phyloP scores from a whole-genome alignment of 768 basidiomycete species.

The Amanita brunnescens region DNA sequence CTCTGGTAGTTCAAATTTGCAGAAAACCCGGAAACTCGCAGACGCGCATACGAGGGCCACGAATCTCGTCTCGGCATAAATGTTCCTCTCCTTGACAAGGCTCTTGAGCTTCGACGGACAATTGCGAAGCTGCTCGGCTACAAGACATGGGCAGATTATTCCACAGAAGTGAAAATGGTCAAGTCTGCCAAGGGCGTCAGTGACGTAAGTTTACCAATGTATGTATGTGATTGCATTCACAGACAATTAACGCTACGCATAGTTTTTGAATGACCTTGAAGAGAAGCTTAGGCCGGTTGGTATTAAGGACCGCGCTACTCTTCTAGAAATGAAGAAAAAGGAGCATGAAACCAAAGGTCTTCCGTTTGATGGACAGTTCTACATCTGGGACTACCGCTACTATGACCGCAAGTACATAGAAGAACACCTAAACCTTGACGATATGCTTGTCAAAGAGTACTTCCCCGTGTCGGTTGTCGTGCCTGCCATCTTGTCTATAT shows the following conservation, averaged over 20 bases:
- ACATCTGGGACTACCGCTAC: conserved; percentile 81
- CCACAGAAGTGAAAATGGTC: conserved; percentile 82
- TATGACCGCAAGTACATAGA: conserved; percentile 63
- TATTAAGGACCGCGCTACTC: conserved; percentile 50
- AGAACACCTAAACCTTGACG: conserved; percentile 59
- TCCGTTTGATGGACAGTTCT: conserved; percentile 65
- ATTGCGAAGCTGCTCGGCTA: conserved; percentile 65
- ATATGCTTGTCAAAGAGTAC: conserved; percentile 77
- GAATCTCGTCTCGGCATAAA: conserved; percentile 66
- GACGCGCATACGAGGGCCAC: conserved; percentile 53
- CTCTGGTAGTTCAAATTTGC: conserved; percentile 67
- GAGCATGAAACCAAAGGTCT: conserved; percentile 54
- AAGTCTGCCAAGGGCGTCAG: conserved; percentile 56
- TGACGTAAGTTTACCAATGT: conserved; percentile 28
- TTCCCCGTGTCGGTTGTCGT: conserved; percentile 84
- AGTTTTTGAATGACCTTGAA: conserved; percentile 78
- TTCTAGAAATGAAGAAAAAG: conserved; percentile 68
- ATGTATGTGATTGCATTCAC: conserved; percentile 2
- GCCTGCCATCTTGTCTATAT: conserved; percentile 73
- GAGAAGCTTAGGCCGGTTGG: conserved; percentile 67
- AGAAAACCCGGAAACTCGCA: conserved; percentile 58
- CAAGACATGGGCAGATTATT: conserved; percentile 75
- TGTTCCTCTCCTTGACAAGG: conserved; percentile 58
- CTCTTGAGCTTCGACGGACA: conserved; percentile 60
- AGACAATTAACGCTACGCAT: neutral